These are phyloP conservation scores for Hippophae rhamnoides DNA, from an alignment of 306 rosid genomes.

Conservation along the genomic window DNA sequence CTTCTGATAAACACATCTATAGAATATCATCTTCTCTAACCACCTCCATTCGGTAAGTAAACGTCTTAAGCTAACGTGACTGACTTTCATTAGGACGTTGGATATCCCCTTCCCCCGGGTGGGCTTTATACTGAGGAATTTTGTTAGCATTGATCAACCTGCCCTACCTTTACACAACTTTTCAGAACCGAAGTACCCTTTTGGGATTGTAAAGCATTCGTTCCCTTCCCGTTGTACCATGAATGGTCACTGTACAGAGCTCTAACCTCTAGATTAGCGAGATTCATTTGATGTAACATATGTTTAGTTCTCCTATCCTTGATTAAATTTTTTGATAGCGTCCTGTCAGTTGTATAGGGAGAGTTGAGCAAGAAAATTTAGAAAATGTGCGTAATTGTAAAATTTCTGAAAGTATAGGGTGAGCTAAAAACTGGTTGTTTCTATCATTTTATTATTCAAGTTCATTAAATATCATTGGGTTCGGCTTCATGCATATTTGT, in stretches of 20 bases:
- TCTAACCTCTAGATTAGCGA: constrained; percentile 50
- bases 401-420: constrained; percentile 32
- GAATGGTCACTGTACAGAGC: constrained; percentile 59
- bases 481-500: constrained; percentile 1
- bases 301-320: constrained; percentile 24
- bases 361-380: constrained; percentile 47
- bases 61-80: too few relatives aligned
- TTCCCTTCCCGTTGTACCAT: constrained; percentile 33
- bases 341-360: constrained; percentile 61
- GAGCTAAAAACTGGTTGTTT: constrained; percentile 28
- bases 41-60: too few relatives aligned
- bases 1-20: too few relatives aligned
- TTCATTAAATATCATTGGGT: constrained; percentile 5
- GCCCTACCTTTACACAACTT: constrained; percentile 18
- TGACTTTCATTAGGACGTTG: too few relatives aligned
- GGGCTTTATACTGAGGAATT: too few relatives aligned
- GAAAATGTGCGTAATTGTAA: constrained; percentile 60
- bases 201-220: constrained; percentile 34
- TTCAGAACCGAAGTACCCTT: constrained; percentile 31
- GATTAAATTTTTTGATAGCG: constrained; percentile 50
- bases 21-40: too few relatives aligned
- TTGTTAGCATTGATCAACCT: constrained; percentile 26
- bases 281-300: constrained; percentile 54
- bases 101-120: too few relatives aligned
- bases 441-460: constrained; percentile 11